phyloP scores from a whole-genome alignment of 2,329 filamentous ascomycete species.

The Geosmithia flava region DNA sequence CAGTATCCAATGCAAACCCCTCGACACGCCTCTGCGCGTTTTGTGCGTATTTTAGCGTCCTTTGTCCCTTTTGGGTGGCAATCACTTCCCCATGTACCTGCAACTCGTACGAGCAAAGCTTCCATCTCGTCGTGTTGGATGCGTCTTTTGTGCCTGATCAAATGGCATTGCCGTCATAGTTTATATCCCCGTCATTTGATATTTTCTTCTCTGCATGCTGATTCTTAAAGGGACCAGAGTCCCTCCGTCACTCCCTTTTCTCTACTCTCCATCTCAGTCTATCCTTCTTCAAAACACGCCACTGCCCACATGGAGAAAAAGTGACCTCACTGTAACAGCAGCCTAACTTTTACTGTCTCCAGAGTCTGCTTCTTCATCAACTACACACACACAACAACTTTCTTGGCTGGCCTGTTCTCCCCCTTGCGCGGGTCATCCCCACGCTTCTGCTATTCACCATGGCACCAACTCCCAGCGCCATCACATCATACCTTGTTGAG shows the following conservation, averaged over 20 bases:
- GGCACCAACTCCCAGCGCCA: slow-evolving; percentile 8
- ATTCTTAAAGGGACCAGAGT: background rate
- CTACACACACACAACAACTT: background rate
- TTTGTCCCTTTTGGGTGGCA: slow-evolving; percentile 5
- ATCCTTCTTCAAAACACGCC: too few species aligned
- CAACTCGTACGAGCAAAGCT: background rate
- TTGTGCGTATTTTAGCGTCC: slow-evolving; percentile 19
- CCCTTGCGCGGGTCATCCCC: background rate
- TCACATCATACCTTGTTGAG: slow-evolving; percentile 52
- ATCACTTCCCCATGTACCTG: background rate
- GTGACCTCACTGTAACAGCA: too few species aligned
- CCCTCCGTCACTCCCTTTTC: background rate
- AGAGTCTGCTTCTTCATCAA: background rate
- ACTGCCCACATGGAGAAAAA: too few species aligned
- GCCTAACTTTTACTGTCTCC: too few species aligned
- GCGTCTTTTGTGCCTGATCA: background rate
- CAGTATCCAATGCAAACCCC: background rate
- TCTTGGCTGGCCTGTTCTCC: background rate
- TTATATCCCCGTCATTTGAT: background rate
- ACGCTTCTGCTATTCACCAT: background rate
- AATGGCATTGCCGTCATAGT: background rate
- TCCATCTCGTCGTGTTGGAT: background rate
- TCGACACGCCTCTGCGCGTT: slow-evolving; percentile 12
- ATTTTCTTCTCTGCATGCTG: background rate
- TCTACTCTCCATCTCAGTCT: too few species aligned